Percentiles rank a stretch among this genome's conserved stretches.
These are phyloP conservation scores for Plasmodium malariae DNA, from an alignment of 169 alveolate genomes.

Conservation along the genomic window DNA sequence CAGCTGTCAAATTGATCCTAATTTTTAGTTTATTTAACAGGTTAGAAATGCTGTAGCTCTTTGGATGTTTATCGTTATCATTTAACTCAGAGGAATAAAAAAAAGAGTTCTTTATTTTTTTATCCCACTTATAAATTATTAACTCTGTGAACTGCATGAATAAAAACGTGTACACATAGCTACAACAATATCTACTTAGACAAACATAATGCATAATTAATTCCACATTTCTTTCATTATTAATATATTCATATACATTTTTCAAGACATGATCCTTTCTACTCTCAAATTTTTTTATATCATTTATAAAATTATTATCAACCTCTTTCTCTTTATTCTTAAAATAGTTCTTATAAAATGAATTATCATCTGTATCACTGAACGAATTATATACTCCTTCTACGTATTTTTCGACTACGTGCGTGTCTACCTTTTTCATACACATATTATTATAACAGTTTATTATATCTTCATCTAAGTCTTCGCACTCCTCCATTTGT, in stretches of 20 bases:
- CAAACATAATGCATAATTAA: conserved; percentile 27
- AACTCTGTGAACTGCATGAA: conserved; percentile 59
- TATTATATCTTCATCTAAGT: neutral
- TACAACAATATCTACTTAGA: conserved; percentile 48
- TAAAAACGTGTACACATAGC: conserved; percentile 37
- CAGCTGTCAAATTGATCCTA: neutral
- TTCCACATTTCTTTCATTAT: conserved; percentile 33
- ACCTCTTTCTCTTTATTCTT: conserved; percentile 33
- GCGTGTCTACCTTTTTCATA: neutral
- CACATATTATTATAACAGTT: conserved; percentile 9
- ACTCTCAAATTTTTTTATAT: conserved; percentile 64
- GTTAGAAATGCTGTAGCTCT: neutral
- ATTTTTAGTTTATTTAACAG: neutral
- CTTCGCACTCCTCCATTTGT: neutral
- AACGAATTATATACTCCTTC: conserved; percentile 20
- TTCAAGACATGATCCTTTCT: conserved; percentile 51
- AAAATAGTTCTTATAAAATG: conserved; percentile 26
- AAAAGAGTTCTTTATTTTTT: conserved; percentile 35
- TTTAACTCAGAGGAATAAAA: neutral
- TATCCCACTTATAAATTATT: conserved; percentile 28
- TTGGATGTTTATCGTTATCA: neutral
- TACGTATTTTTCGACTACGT: conserved; percentile 23
- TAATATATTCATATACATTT: conserved; percentile 57
- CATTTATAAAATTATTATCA: conserved; percentile 37
- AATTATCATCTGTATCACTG: conserved; percentile 11